These are phyloP conservation scores for Steccherinum ochraceum DNA, from an alignment of 768 basidiomycete genomes.

Conservation along the genomic window DNA sequence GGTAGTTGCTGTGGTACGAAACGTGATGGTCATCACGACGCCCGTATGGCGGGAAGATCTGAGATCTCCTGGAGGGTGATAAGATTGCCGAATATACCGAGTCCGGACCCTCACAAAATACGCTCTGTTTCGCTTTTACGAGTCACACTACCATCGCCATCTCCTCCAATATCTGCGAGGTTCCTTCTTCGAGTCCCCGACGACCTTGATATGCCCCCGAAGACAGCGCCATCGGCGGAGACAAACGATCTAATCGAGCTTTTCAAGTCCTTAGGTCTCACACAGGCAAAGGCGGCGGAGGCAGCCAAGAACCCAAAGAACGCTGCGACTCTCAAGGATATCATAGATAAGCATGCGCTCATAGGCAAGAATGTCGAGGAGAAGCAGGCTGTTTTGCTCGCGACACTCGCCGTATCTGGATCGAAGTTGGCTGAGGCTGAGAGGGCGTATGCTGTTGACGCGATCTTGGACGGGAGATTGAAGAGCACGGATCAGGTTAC, in stretches of 20 bases:
- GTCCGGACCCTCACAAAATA: not conserved
- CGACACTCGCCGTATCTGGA: conserved; percentile 56
- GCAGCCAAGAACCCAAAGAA: conserved; percentile 77
- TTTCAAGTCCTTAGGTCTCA: conserved; percentile 75
- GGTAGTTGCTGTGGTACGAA: too few relatives aligned
- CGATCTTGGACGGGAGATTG: conserved; percentile 65
- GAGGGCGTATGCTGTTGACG: conserved; percentile 55
- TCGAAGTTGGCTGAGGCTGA: conserved; percentile 57
- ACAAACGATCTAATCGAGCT: conserved; percentile 38
- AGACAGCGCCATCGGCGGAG: conserved; percentile 23
- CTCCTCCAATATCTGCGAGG: not conserved
- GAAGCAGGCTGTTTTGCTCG: conserved; percentile 67
- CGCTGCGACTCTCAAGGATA: conserved; percentile 58
- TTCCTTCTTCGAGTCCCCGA: not conserved
- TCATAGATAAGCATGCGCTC: conserved; percentile 55
- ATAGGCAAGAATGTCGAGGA: conserved; percentile 54
- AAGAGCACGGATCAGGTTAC: conserved; percentile 82
- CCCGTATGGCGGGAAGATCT: too few relatives aligned
- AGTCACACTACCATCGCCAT: too few relatives aligned
- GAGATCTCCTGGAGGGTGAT: too few relatives aligned
- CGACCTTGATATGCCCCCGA: conserved; percentile 17
- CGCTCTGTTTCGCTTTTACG: not conserved
- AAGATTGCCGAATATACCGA: too few relatives aligned
- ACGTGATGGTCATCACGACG: too few relatives aligned
- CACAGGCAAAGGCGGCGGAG: conserved; percentile 73